Conservation (phyloP, 2,329 filamentous ascomycete species). For the Knufia fluminis region DNA sequence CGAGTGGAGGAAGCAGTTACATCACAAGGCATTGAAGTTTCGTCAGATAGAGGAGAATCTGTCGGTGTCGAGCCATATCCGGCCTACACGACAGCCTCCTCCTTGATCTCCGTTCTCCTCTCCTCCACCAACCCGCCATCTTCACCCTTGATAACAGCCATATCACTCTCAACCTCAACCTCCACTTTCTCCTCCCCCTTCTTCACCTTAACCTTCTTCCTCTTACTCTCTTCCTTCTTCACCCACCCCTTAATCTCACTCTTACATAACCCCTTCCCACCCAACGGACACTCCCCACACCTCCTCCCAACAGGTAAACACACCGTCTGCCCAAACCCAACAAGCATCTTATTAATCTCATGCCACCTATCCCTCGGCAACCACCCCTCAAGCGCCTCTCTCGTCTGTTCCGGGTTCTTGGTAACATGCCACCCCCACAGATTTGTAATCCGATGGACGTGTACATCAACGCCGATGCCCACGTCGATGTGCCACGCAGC, state of each 20-base stretch:
- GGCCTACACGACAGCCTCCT: conserved; percentile 7
- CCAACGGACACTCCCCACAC: conserved; percentile 81
- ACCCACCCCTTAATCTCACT: conserved; percentile 57
- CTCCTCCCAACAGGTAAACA: conserved; percentile 69
- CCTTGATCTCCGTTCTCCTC: conserved; percentile 16
- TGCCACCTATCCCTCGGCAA: conserved; percentile 77
- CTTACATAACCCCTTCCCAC: conserved; percentile 65
- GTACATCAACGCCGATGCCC: conserved; percentile 88
- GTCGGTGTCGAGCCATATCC: no score
- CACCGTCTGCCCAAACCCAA: conserved; percentile 78
- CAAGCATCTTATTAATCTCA: conserved; percentile 82
- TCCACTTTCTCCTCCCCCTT: conserved; percentile 26
- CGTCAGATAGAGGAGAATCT: no score
- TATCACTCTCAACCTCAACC: conserved; percentile 23
- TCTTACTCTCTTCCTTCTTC: conserved; percentile 29
- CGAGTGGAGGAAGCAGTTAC: no score
- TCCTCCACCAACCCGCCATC: conserved; percentile 15
- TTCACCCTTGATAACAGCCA: conserved; percentile 27
- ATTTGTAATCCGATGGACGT: conserved; percentile 91
- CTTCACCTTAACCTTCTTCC: conserved; percentile 24
- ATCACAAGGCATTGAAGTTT: no score
- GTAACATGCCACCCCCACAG: conserved; percentile 87
- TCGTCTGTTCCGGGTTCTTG: conserved; percentile 71
- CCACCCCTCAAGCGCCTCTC: conserved; percentile 68
- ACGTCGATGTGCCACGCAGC: conserved; percentile 60